Evolutionary conservation across 805 yeast species (phyloP), one percentile per base, ranked within the genome.

Genomic region (Spathaspora sp.): DNA sequence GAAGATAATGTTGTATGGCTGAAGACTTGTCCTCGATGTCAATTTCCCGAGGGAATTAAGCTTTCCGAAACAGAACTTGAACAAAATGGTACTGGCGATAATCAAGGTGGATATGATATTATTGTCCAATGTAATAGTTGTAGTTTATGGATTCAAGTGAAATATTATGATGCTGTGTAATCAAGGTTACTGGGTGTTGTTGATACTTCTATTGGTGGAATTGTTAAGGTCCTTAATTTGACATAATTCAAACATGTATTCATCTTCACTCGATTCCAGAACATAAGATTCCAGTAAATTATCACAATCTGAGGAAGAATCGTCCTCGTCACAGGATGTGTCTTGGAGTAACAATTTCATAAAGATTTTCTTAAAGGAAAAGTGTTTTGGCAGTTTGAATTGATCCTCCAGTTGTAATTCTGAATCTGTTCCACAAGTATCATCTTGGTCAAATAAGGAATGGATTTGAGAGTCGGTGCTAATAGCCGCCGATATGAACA

Each of bases 91-190:
- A 75, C 79, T 0, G 76, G 74, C 0, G 77, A 75, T 35, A 84
- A 82, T 14, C 78, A 68, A 16, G 77, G 84, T 0, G 72, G 72
- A 14, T 85, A 74, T 56, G 87, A 86, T 55, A 77, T 92, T 1
- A 75, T 89, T 19, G 82, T 89, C 0, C 97, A 92, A 60, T 93
- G 98, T 64, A 35, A 14, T 16, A 83, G 87, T 31, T 93, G 98
- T 65, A 88, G 96, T 64, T 64, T 91, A 29, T 93, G 97, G 97
- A 67, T 93, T 23, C 82, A 82, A 48, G 91, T 93, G 1, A 77
- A 75, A 56, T 89, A 85, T 60, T 81, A 75, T 57, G 91, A 82
- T 56, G 72, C 58, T 3, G 40, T 6, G 14, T 35, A 35, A 35
- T 3, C 14, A 35, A 35, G 40, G 4, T 16, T 35, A 35, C 4